Evolutionary conservation across 2,329 filamentous ascomycete genomes (phyloP).

Genomic region (Calonectria pseudoturangicola): DNA sequence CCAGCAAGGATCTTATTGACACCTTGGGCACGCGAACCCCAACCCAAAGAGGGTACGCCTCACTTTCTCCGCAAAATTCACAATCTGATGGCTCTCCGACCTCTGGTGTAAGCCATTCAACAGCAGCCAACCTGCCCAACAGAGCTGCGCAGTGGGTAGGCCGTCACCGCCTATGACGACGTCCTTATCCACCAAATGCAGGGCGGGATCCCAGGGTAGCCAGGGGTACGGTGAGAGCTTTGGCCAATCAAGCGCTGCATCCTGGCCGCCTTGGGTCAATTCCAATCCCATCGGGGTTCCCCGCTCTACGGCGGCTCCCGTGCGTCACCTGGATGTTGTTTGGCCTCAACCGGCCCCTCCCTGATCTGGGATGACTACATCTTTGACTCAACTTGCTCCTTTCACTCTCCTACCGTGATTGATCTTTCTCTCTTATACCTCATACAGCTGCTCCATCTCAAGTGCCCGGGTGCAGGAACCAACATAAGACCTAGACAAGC

Average conservation of each 20-base stretch:
- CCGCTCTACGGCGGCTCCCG: conserved; percentile 54
- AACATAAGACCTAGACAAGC: neutral
- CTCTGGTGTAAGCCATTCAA: conserved; percentile 14
- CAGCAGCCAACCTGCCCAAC: conserved; percentile 23
- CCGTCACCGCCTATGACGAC: conserved; percentile 38
- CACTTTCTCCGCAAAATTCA: neutral
- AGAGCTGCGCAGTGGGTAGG: conserved; percentile 39
- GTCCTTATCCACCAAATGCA: conserved; percentile 37
- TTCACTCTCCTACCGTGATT: conserved; percentile 28
- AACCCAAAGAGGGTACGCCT: conserved; percentile 2
- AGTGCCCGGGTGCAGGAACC: neutral
- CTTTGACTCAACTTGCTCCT: conserved; percentile 37
- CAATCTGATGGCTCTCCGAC: conserved; percentile 8
- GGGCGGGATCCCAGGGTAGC: conserved; percentile 42
- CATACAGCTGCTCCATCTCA: neutral
- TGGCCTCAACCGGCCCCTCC: conserved; percentile 36
- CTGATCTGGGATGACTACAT: conserved; percentile 44
- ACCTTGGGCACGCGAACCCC: neutral
- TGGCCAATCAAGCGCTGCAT: conserved; percentile 44
- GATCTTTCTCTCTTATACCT: neutral
- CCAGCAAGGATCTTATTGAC: conserved; percentile 9
- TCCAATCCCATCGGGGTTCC: conserved; percentile 46
- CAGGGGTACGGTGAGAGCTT: conserved; percentile 34
- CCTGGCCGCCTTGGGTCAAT: conserved; percentile 47
- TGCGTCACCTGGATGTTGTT: conserved; percentile 41